Evolutionary conservation across 176 grass and related monocot species (phyloP), one percentile per base, ranked within the genome.

Genomic region (Pontederia crassipes): DNA sequence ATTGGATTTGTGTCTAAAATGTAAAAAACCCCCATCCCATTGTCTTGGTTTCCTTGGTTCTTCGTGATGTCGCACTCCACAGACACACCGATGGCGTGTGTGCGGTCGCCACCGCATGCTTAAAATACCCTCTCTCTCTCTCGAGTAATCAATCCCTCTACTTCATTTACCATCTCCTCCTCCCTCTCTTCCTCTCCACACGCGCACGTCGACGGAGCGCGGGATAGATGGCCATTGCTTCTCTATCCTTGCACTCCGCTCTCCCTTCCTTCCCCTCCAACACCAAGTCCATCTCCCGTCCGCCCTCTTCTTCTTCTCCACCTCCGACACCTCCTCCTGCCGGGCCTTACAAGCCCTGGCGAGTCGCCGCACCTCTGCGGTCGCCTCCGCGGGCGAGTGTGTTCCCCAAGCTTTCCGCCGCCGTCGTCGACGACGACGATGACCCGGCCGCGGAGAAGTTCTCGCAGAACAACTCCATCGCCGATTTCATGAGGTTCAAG

Each of bases 401-500:
- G 45, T 65, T 49, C 29, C 15, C 66, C 29, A 56, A 55, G 28
- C 40, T 55, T 12, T 71, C 68, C 18, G 18, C 74, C 51, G 11
- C 52, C 51, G 4, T 12, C 51, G 57, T 51, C 46, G 12, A 29
- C 14, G 59, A 9, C 46, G 57, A 55, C 46, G 12, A 29, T 12
- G 59, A 9, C 54, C 12, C 63, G 0, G 72, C 52, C 11, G 29
- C 58, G n/a, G 80, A 80, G 67, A 68, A 57, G 58, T 78, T 78
- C 70, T 57, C 57, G 59, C 59, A 48, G 6, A 80, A 65, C 53
- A 75, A 56, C 62, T 82, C 89, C 64, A 74, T 82, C 66, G 64
- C 79, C 15, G 79, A 89, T 59, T 95, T 86, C 79, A 72, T 95
- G 63, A 78, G 90, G 8, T 95, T 85, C 85, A 60, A 76, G 45